Evolutionary conservation across 192 early-diverging fungal species (phyloP).

Genomic region (Umbelopsis ramanniana): DNA sequence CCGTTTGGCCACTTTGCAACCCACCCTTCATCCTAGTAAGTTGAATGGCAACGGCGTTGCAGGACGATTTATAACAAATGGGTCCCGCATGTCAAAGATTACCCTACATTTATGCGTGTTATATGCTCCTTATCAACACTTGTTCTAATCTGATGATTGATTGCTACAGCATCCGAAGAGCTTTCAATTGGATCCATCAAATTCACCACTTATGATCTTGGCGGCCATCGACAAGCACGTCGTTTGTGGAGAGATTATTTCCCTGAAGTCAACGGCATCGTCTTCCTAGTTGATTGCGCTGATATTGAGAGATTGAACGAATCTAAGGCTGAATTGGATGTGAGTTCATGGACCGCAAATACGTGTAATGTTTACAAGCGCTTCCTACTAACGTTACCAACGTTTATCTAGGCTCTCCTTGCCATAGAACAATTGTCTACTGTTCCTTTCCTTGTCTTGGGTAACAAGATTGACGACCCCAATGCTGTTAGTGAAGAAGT

Average conservation of each 20-base stretch:
- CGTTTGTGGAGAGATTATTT: conserved; percentile 99
- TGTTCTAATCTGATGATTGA: neutral
- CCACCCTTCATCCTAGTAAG: conserved; percentile 97
- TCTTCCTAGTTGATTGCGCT: conserved; percentile 95
- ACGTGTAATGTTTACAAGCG: neutral
- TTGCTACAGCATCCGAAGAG: conserved; percentile 87
- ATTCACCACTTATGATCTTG: conserved; percentile 98
- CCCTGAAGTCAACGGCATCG: conserved; percentile 97
- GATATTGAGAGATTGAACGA: conserved; percentile 86
- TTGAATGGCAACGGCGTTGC: neutral
- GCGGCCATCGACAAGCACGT: conserved; percentile 96
- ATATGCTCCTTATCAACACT: neutral
- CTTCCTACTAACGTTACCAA: neutral
- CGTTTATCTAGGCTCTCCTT: conserved; percentile 70
- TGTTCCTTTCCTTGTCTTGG: conserved; percentile 95
- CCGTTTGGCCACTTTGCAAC: conserved; percentile 90
- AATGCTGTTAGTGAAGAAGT: conserved; percentile 94
- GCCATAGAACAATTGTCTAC: conserved; percentile 91
- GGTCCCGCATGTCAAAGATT: no score
- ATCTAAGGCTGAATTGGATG: conserved; percentile 94
- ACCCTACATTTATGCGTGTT: no score
- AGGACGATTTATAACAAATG: no score
- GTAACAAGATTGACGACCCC: conserved; percentile 98
- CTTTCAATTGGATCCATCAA: conserved; percentile 95
- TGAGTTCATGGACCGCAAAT: conserved; percentile 37